Evolutionary conservation across 23 red algal genomes (phyloP).

Genomic region (Pyropia haitanensis): DNA sequence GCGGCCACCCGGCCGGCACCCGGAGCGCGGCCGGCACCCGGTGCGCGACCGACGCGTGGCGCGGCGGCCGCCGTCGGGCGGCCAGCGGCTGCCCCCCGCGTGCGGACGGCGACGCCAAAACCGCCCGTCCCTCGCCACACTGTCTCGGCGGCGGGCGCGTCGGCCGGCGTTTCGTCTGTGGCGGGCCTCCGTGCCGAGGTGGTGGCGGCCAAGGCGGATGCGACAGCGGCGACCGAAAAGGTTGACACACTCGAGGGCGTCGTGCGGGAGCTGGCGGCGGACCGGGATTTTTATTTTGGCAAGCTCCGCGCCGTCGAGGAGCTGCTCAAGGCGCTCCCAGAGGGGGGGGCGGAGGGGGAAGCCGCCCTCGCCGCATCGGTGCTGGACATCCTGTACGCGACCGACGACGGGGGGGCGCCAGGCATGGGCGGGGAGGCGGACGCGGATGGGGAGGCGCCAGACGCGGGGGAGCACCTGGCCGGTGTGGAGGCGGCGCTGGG

Average conservation of each 20-base stretch:
- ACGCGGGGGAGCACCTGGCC: constrained; percentile 18
- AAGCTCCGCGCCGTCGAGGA: constrained; percentile 87
- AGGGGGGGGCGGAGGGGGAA: constrained; percentile 12
- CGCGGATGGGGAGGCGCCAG: constrained; percentile 16
- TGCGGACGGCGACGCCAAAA: constrained; percentile 1
- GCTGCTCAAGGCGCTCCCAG: constrained; percentile 56
- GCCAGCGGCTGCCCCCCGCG: background rate
- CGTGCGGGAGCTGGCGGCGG: constrained; percentile 46
- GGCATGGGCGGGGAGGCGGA: constrained; percentile 3
- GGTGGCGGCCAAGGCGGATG: constrained; percentile 4
- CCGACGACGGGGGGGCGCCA: constrained; percentile 17
- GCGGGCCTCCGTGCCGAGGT: background rate
- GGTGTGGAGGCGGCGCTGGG: background rate
- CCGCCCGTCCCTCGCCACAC: background rate
- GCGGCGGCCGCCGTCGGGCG: background rate
- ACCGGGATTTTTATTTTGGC: constrained; percentile 92
- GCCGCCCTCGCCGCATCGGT: constrained; percentile 12
- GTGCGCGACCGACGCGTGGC: background rate
- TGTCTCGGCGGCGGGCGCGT: background rate
- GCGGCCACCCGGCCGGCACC: background rate
- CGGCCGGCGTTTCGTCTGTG: background rate
- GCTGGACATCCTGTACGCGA: constrained; percentile 36
- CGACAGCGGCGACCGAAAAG: constrained; percentile 16
- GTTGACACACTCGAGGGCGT: constrained; percentile 37
- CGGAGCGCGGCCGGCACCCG: background rate